Evolutionary conservation across 2,329 filamentous ascomycete species (phyloP).

Genomic region (Ascocoryne sarcoides): DNA sequence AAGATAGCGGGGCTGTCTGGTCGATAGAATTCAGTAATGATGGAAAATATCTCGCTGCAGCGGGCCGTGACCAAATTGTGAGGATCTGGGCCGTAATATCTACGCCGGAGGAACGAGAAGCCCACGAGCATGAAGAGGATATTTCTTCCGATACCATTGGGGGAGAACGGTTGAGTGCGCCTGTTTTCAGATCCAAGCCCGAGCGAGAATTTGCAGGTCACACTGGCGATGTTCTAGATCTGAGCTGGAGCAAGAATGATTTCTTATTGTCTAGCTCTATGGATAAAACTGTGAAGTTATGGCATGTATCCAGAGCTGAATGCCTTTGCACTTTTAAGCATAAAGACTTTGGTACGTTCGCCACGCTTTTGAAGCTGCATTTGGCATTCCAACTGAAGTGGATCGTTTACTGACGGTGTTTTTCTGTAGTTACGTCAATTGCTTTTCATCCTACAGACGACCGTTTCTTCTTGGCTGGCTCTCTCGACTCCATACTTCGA

Average conservation of each 20-base stretch:
- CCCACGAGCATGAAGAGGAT: constrained; percentile 64
- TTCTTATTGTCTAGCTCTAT: constrained; percentile 93
- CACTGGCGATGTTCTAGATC: constrained; percentile 73
- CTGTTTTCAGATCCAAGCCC: constrained; percentile 77
- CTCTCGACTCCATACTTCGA: constrained; percentile 76
- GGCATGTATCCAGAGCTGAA: constrained; percentile 79
- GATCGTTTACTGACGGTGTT: not conserved
- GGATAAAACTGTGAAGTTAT: constrained; percentile 93
- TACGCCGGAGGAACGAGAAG: constrained; percentile 67
- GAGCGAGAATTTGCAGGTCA: constrained; percentile 76
- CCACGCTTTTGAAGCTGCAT: not conserved
- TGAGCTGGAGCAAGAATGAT: constrained; percentile 99
- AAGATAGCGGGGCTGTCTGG: constrained; percentile 65
- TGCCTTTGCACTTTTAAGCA: constrained; percentile 93
- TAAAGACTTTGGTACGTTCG: constrained; percentile 56
- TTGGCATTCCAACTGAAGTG: not conserved
- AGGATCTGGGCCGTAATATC: constrained; percentile 85
- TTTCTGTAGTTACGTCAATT: constrained; percentile 67
- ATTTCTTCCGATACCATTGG: constrained; percentile 36
- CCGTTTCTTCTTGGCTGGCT: constrained; percentile 91
- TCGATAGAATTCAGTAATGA: constrained; percentile 87
- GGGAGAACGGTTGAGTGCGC: constrained; percentile 67
- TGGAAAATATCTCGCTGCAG: constrained; percentile 84
- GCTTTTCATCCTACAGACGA: constrained; percentile 92
- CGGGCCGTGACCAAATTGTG: constrained; percentile 77